Base-by-base conservation (phyloP, 768 basidiomycete species). In the Calocera cornea region DNA sequence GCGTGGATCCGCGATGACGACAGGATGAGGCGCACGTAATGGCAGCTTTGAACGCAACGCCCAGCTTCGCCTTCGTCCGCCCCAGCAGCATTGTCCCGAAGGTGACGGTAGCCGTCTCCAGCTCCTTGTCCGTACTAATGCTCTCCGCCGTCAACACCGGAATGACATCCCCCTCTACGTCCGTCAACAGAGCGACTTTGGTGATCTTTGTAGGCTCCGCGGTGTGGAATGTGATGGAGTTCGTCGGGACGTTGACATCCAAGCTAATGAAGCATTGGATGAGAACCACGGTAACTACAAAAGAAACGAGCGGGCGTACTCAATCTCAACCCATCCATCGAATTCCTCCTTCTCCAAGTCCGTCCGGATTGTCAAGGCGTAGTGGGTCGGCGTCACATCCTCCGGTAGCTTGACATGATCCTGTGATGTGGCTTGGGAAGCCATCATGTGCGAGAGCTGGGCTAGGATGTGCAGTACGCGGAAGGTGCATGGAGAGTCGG, bases 341-440 rank as follows among this genome's bases (percentile, higher is more conserved):
- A 93, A 97, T 10, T 78, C 82, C 68, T 86, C 81, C 22, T 80
- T 81, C 67, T 87, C 82, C 65, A 97, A 84, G 77, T 97, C 90
- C 64, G 78, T 79, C 71, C 77, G 76, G 73, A 78, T 71, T 2
- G 73, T 73, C 36, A 78, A 71, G 44, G 77, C 77, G 68, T 78
- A 78, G 72, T 76, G 76, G 68, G 76, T 72, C 16, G 72, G 71
- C 34, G 54, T 64, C 65, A 73, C 65, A 27, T 66, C 65, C 33
- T 68, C 67, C 16, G 71, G 71, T 34, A 72, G 66, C 38, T 70
- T 66, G 14, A 38, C 36, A 14, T 38, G 36, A 38, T 5, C 36
- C 14, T 38, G n/a, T n/a, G n/a, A n/a, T n/a, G n/a, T 14, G 36
- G 36, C 36, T 38, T 14, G 36, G 7, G 7, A 5, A 38, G 36